Conservation (phyloP, 495 filamentous ascomycete genomes). For the Echria macrotheca region DNA sequence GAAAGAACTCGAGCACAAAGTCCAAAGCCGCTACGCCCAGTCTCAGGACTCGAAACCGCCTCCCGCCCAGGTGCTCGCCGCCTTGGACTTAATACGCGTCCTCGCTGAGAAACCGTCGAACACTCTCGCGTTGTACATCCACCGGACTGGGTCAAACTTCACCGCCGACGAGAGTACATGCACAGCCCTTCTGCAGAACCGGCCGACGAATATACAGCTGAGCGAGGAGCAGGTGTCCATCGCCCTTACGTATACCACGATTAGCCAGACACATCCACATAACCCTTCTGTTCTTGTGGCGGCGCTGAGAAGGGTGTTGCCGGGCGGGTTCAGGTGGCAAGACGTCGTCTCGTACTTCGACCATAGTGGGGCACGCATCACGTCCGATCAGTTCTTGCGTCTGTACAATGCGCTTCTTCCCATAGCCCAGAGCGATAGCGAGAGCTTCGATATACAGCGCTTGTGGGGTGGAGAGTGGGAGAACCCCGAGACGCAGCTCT, state of each 20-base stretch:
- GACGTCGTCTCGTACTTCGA: constrained; percentile 79
- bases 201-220: constrained; percentile 62
- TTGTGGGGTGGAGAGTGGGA: constrained; percentile 93
- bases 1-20: constrained; percentile 58
- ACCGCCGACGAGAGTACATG: constrained; percentile 48
- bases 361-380: constrained; percentile 67
- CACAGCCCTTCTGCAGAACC: constrained; percentile 51
- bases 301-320: constrained; percentile 40
- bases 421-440: constrained; percentile 53
- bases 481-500: constrained; percentile 77
- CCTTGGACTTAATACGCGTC: constrained; percentile 67
- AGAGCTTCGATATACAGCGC: constrained; percentile 62
- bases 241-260: constrained; percentile 67
- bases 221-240: constrained; percentile 76
- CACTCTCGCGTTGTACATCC: constrained; percentile 69
- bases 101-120: constrained; percentile 55
- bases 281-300: constrained; percentile 68
- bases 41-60: constrained; percentile 52
- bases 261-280: constrained; percentile 68
- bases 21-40: constrained; percentile 58
- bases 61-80: constrained; percentile 66
- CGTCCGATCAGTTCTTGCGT: constrained; percentile 70
- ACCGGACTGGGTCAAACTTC: constrained; percentile 62
- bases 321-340: constrained; percentile 70
- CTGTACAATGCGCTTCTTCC: constrained; percentile 71